A percentile compares a stretch with the other conserved stretches of the same genome.
Evolutionary conservation across 805 yeast genomes (phyloP).

Genomic region (Wickerhamiella australiensis): DNA sequence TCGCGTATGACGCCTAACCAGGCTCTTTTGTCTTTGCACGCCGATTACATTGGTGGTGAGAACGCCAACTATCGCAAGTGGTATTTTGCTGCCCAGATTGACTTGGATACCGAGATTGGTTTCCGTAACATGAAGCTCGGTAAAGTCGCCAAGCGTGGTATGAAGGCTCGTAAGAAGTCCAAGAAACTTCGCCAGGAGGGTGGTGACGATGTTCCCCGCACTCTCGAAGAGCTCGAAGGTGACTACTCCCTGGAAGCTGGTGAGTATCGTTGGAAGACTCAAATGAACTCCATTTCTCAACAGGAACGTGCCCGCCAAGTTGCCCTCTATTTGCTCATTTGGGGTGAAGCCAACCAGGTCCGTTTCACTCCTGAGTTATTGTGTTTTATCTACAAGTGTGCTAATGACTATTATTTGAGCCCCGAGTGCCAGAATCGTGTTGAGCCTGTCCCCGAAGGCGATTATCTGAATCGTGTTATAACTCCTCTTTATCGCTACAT

Average conservation of each 20-base stretch:
- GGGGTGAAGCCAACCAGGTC: slow-evolving; percentile 79
- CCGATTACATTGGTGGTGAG: slow-evolving; percentile 87
- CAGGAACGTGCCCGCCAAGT: slow-evolving; percentile 52
- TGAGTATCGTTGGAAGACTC: slow-evolving; percentile 65
- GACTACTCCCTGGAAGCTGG: slow-evolving; percentile 61
- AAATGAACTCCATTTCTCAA: slow-evolving; percentile 44
- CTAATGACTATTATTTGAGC: slow-evolving; percentile 76
- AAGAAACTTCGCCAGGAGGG: slow-evolving; percentile 32
- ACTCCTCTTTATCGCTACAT: slow-evolving; percentile 73
- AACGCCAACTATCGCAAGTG: slow-evolving; percentile 79
- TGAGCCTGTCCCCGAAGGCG: slow-evolving; percentile 42
- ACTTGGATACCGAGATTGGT: slow-evolving; percentile 58
- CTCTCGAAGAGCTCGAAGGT: slow-evolving; percentile 56
- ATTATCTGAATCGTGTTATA: slow-evolving; percentile 78
- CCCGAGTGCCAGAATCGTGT: slow-evolving; percentile 76
- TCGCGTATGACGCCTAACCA: slow-evolving; percentile 59
- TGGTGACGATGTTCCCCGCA: slow-evolving; percentile 45
- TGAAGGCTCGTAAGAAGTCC: slow-evolving; percentile 38
- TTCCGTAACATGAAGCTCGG: slow-evolving; percentile 46
- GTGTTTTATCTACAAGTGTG: slow-evolving; percentile 91
- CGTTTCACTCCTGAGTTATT: slow-evolving; percentile 85
- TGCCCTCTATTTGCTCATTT: slow-evolving; percentile 48
- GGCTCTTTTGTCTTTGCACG: slow-evolving; percentile 69
- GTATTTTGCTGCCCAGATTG: slow-evolving; percentile 80
- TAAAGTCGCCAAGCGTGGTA: slow-evolving; percentile 32